These are phyloP conservation scores for Magnusiomyces tetraspermus DNA, from an alignment of 1,139 yeast species.

Conservation along the genomic window DNA sequence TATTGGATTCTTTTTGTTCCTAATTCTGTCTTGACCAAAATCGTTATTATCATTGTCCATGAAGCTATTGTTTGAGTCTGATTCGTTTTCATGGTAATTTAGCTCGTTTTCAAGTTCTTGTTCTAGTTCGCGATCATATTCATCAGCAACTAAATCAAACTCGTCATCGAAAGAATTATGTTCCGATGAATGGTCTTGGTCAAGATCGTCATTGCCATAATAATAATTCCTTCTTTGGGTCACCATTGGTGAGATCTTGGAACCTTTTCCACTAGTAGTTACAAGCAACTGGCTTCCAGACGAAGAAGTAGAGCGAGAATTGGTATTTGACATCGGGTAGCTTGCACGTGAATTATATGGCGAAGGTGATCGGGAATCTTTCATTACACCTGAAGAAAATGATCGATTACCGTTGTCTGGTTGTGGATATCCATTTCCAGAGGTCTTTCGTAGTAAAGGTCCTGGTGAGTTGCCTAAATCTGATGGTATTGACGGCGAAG, in stretches of 20 bases:
- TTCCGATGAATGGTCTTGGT: background rate
- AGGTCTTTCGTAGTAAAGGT: background rate
- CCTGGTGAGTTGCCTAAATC: background rate
- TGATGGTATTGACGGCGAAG: background rate
- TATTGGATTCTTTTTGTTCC: background rate
- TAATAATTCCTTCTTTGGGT: background rate
- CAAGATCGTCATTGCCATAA: slow-evolving; percentile 3
- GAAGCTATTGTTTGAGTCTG: background rate
- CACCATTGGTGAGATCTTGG: background rate
- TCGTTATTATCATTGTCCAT: background rate
- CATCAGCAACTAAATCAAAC: background rate
- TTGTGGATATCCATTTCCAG: background rate
- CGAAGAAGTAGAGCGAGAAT: slow-evolving; percentile 11
- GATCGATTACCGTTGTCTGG: background rate
- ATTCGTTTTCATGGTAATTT: background rate
- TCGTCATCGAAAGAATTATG: background rate
- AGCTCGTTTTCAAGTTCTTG: slow-evolving; percentile 3
- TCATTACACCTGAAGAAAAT: background rate
- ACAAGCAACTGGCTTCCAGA: background rate
- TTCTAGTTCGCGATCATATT: background rate
- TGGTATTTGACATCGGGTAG: background rate
- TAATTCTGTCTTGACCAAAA: background rate
- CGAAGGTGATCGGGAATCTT: background rate
- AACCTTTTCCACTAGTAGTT: background rate
- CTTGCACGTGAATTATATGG: background rate